These are phyloP conservation scores for Globisporangium viniferum DNA, from an alignment of 352 stramenopile species.

Conservation along the genomic window DNA sequence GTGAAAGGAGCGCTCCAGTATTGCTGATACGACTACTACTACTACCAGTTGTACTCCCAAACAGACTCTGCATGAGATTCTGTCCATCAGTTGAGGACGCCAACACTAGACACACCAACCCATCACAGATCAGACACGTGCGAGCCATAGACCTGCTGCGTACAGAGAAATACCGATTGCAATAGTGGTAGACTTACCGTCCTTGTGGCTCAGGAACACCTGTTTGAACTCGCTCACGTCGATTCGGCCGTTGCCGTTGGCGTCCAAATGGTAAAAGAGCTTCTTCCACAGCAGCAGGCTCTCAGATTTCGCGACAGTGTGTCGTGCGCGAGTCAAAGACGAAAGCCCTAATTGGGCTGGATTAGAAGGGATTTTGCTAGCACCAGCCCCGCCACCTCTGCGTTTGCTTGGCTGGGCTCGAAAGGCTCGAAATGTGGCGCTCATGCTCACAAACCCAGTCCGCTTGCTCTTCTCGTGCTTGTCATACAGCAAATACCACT, in stretches of 20 bases:
- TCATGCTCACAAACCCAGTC: conserved; percentile 21
- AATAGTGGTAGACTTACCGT: conserved; percentile 24
- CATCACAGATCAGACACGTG: background rate
- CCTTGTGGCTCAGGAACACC: conserved; percentile 32
- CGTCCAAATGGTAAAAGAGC: conserved; percentile 65
- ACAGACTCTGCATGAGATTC: conserved; percentile 38
- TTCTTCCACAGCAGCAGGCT: conserved; percentile 56
- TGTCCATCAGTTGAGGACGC: conserved; percentile 31
- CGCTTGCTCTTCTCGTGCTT: conserved; percentile 17
- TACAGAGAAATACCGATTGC: background rate
- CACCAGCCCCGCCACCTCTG: background rate
- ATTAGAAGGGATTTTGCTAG: background rate
- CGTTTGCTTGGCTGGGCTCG: background rate
- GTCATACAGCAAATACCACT: conserved; percentile 25
- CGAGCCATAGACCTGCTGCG: too few relatives aligned
- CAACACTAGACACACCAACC: conserved; percentile 28
- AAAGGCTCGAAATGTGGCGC: conserved; percentile 16
- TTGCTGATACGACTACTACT: too few relatives aligned
- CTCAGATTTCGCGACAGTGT: conserved; percentile 16
- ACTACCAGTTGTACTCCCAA: background rate
- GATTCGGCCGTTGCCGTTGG: conserved; percentile 49
- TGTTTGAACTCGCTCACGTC: conserved; percentile 55
- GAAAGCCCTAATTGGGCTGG: too few relatives aligned
- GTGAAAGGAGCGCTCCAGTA: background rate
- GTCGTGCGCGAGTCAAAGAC: background rate